phyloP scores from a whole-genome alignment of 768 basidiomycete species.

The Dentipellis fragilis region DNA sequence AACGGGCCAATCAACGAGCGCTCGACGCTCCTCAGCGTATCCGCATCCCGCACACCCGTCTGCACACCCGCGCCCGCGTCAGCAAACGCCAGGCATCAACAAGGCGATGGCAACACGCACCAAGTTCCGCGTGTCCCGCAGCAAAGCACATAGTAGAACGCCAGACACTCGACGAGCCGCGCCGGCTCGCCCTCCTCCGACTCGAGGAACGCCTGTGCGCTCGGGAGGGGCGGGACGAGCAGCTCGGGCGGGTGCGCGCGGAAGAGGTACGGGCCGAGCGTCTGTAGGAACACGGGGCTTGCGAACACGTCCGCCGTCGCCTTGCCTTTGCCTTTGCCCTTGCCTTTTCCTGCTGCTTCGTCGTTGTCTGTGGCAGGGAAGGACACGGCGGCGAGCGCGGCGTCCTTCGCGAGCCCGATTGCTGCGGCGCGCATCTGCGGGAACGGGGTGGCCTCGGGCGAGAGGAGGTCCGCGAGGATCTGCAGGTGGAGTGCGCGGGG shows the following conservation, averaged over 20 bases:
- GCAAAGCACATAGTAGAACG: constrained; percentile 59
- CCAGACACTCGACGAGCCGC: constrained; percentile 55
- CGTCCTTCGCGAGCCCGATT: constrained; percentile 61
- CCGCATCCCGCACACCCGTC: constrained; percentile 21
- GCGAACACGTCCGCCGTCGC: constrained; percentile 35
- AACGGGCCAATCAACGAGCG: constrained; percentile 14
- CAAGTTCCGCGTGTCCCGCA: constrained; percentile 46
- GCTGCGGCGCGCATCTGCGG: constrained; percentile 65
- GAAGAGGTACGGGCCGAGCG: constrained; percentile 53
- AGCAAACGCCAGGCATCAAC: background rate
- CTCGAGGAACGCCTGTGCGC: constrained; percentile 28
- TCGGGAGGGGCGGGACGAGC: constrained; percentile 21
- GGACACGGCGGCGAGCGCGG: constrained; percentile 42
- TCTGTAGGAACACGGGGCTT: constrained; percentile 42
- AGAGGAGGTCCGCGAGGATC: constrained; percentile 41
- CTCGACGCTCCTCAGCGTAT: constrained; percentile 8
- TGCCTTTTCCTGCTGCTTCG: no score
- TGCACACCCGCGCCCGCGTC: constrained; percentile 1
- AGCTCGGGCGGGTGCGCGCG: constrained; percentile 44
- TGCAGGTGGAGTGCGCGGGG: constrained; percentile 41
- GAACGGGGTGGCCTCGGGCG: constrained; percentile 33
- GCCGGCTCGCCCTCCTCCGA: constrained; percentile 42
- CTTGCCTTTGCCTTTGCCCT: background rate
- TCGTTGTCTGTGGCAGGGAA: constrained; percentile 7
- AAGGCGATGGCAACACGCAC: constrained; percentile 24